Evolutionary conservation across 495 filamentous ascomycete genomes (phyloP).

Genomic region (Xylaria cubensis): DNA sequence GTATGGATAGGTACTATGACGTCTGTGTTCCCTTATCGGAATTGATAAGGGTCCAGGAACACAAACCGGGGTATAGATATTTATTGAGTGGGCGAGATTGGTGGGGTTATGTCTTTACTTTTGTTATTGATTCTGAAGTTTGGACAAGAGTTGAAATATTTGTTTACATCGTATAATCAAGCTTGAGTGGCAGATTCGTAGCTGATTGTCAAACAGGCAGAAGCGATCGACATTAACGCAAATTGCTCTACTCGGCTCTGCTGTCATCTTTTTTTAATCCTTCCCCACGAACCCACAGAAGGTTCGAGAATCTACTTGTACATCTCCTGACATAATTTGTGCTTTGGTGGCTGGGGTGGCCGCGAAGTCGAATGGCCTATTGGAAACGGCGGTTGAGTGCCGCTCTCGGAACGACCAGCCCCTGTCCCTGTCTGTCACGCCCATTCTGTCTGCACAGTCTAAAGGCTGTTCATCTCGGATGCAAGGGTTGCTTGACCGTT

Average conservation of each 20-base stretch:
- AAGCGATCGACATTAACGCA: not conserved
- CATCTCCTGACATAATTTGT: constrained; percentile 31
- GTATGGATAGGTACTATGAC: not conserved
- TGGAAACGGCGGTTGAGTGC: constrained; percentile 35
- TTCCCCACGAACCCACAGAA: constrained; percentile 48
- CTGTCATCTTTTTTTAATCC: constrained; percentile 1
- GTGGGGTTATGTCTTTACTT: not conserved
- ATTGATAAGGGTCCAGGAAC: not conserved
- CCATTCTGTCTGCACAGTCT: constrained; percentile 9
- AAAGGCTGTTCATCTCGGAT: constrained; percentile 27
- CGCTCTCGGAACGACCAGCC: constrained; percentile 38
- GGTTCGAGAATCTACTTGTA: constrained; percentile 49
- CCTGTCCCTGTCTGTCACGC: constrained; percentile 22
- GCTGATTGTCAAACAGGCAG: not conserved
- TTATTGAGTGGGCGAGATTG: not conserved
- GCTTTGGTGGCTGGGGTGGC: constrained; percentile 20
- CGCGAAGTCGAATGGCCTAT: constrained; percentile 23
- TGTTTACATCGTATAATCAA: not conserved
- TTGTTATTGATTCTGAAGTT: not conserved
- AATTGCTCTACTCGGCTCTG: not conserved
- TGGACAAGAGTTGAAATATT: not conserved
- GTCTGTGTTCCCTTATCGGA: constrained; percentile 1
- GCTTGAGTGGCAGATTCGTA: not conserved
- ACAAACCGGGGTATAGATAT: not conserved
- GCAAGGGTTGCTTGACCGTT: constrained; percentile 28